Evolutionary conservation across 1,139 yeast species (phyloP), one percentile per base, ranked within the genome.

Genomic region (Diutina scorzettiae): DNA sequence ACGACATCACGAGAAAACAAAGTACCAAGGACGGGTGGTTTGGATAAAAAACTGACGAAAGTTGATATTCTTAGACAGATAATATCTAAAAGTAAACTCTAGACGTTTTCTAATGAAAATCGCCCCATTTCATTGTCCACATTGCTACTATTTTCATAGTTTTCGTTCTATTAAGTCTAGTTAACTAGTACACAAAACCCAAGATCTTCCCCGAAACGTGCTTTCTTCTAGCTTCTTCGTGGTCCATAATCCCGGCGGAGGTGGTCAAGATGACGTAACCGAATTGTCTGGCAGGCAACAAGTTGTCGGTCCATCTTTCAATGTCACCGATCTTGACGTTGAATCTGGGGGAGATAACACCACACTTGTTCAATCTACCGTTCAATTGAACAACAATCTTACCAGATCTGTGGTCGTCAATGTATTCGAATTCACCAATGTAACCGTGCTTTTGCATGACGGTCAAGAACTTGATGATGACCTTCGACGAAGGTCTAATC

Each of bases 141-240:
- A 27, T 27, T 27, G 5, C 12, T 11, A 9, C 5, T 7, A 12
- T 27, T 11, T 24, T 7, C 27, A 24, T 24, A 7, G 27, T 11
- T 24, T n/a, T n/a, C n/a, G n/a, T n/a, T n/a, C n/a, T n/a, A n/a
- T n/a, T n/a, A n/a, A n/a, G n/a, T n/a, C n/a, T n/a, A n/a, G n/a
- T n/a, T n/a, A n/a, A n/a, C 64, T 81, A 86, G 77, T 89, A 89
- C 53, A 89, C 96, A 69, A 84, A 89, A 62, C 97, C 97, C 63
- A 89, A 79, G 63, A 89, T 81, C 75, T 89, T 89, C 69, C 97
- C 97, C 57, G 96, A 86, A 58, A 89, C 97, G 71, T 91, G 97
- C 84, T 91, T 91, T 81, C 97, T 84, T 81, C 96, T 87, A 59
- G 98, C 98, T 76, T 91, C 98, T 76, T 91, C 98, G 75, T 91